Evolutionary conservation across 1,284 basidiomycete species (phyloP), one percentile per base, ranked within the genome.

Genomic region (Leccinum pallidistipes): DNA sequence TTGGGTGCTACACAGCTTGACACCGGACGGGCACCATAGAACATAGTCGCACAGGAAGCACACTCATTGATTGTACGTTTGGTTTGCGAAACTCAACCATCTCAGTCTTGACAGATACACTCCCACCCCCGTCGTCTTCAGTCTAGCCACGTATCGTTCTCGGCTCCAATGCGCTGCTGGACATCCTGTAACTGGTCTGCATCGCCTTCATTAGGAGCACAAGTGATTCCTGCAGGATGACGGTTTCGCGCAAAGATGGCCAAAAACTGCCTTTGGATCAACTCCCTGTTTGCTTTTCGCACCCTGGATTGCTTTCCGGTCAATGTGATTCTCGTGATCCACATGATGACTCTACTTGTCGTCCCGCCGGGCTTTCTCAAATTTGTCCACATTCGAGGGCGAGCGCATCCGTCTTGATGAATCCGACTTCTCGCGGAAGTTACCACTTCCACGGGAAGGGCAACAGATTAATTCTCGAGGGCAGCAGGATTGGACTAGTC

Each of bases 401-500:
- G 21, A 51, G 56, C 49, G 59, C 55, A 36, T 5, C 16, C 3
- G 40, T 63, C 57, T 56, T 47, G 53, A 38, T 31, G 55, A 14
- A 32, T 49, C 45, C 53, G 27, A 58, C 65, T 64, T 60, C 60
- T 63, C 5, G 62, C 63, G 72, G 73, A 65, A 66, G 32, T 75
- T 71, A 62, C 24, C 47, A 43, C 49, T 68, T 12, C 59, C 38
- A 18, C 9, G 65, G 71, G 67, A 58, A 61, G 50, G 53, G 59
- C 51, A 71, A 76, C 24, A 74, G 74, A 76, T 70, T 75, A 54
- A 65, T 65, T 74, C 75, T 76, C 74, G 62, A 70, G 59, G 52
- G 55, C 70, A 66, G 71, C 57, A 51, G 56, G 61, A 64, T 63
- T 56, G 57, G 61, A 59, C 59, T 52, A 24, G 52, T 66, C 57